Base-by-base conservation (phyloP, 2,329 filamentous ascomycete genomes). In the Neofusicoccum cordaticola region DNA sequence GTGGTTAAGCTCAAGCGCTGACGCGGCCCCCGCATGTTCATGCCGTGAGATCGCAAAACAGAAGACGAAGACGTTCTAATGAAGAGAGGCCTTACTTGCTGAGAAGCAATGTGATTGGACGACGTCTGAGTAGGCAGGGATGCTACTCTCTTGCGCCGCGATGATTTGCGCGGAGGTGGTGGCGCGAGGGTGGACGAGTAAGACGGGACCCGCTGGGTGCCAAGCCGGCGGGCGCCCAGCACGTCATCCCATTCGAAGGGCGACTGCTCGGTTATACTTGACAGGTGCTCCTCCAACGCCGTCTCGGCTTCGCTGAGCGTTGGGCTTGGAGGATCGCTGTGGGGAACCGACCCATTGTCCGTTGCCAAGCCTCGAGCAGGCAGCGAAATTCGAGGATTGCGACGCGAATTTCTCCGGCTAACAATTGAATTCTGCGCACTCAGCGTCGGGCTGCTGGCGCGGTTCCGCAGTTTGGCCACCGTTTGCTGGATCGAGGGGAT, bases 281-380 rank as follows among this genome's bases (percentile, higher is more conserved):
- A 63, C 56, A 67, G 48, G 22, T 67, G 66, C 61, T 70, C 68
- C 35, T 75, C 70, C 19, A 77, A 68, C 27, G 73, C 67, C 41
- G 77, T 68, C 67, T 79, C 80, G 9, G 80, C 80, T 69, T 83
- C 77, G 66, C 80, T 82, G 53, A 82, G 71, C 0, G 80, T 81
- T n/a, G 80, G 80, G 64, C 78, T 83, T 17, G 69, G 47, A 19
- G 56, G 50, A 62, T 42, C 50, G n/a, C 48, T 56, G 48, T 48
- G 64, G 64, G 60, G 64, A 62, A 41, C 60, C 60, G 50, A 53
- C 1, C 47, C 39, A 22, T 53, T 63, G 37, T 45, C 61, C 39
- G 47, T 37, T 17, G 61, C 50, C 37, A 53, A 44, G 47, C 39
- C 27, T 2, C 61, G n/a, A 11, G 44, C 34, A 9, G 58, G 47